Conservation (phyloP, 441 rosid species). For the Hypseocharis bilobata region DNA sequence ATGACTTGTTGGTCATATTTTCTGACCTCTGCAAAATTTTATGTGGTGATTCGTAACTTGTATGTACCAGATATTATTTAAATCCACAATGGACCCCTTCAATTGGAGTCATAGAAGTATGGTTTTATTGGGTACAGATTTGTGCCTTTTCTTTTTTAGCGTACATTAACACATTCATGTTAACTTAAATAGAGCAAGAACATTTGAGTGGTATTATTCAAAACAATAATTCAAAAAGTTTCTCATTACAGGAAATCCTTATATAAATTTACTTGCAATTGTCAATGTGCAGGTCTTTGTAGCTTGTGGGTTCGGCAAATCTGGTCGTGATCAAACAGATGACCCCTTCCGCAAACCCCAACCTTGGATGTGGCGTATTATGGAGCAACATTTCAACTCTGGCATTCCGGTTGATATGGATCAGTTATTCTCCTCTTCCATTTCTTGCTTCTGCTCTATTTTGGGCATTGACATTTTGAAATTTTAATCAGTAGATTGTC, state of each 20-base stretch:
- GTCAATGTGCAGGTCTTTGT: conserved; percentile 55
- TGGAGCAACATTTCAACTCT: conserved; percentile 76
- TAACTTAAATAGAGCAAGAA: no score
- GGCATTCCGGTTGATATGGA: conserved; percentile 66
- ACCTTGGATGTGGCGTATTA: conserved; percentile 79
- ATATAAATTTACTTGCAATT: conserved; percentile 9
- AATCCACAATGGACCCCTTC: background rate
- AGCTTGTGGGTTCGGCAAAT: conserved; percentile 54
- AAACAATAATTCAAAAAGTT: no score
- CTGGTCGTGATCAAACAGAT: conserved; percentile 35
- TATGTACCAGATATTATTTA: background rate
- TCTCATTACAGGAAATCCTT: no score
- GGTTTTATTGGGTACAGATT: no score
- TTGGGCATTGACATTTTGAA: background rate
- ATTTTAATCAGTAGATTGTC: no score
- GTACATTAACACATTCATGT: no score
- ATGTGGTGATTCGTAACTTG: background rate
- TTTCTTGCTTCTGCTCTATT: background rate
- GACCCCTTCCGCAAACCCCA: conserved; percentile 81
- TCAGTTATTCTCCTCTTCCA: conserved; percentile 38
- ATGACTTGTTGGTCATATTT: no score
- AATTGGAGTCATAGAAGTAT: background rate
- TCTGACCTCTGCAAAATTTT: no score
- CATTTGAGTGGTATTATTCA: background rate
- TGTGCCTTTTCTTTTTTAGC: no score